A percentile compares a stretch with the other conserved stretches of the same genome.
These are phyloP conservation scores for Crassisporium funariophilum DNA, from an alignment of 768 basidiomycete species.

Conservation along the genomic window DNA sequence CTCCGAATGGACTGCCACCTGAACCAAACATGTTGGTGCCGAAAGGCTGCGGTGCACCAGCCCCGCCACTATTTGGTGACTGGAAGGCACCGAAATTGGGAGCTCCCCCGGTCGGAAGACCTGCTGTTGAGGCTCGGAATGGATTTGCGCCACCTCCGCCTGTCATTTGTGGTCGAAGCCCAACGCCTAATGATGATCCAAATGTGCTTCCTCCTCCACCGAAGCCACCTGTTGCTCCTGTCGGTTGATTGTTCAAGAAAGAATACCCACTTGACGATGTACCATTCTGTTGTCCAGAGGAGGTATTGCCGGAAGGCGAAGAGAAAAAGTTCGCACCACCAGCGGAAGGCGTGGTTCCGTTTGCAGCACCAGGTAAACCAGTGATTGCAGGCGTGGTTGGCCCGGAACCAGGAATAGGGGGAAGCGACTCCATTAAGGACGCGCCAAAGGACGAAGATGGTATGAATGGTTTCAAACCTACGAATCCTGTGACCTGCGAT, in stretches of 20 bases:
- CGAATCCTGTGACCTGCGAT: conserved; percentile 52
- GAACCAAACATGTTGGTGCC: conserved; percentile 13
- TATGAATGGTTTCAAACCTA: conserved; percentile 79
- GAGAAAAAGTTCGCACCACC: conserved; percentile 11
- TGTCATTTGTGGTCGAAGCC: conserved; percentile 64
- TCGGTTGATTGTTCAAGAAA: conserved; percentile 42
- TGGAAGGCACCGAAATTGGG: conserved; percentile 18
- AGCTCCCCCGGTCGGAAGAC: conserved; percentile 13
- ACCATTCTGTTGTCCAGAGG: conserved; percentile 10
- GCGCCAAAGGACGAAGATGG: conserved; percentile 82
- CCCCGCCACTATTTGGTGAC: conserved; percentile 13
- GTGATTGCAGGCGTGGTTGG: conserved; percentile 48
- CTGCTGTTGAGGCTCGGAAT: conserved; percentile 59
- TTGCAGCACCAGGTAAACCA: conserved; percentile 23
- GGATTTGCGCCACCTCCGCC: conserved; percentile 64
- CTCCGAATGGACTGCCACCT: not conserved
- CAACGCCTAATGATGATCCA: conserved; percentile 45
- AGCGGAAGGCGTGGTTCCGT: conserved; percentile 8
- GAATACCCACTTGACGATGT: conserved; percentile 16
- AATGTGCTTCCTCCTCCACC: conserved; percentile 27
- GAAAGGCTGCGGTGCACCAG: conserved; percentile 14
- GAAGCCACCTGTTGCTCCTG: conserved; percentile 43
- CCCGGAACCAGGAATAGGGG: conserved; percentile 66
- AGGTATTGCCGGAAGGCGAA: conserved; percentile 8
- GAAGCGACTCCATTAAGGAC: conserved; percentile 70